phyloP scores from a whole-genome alignment of 2,329 filamentous ascomycete species.

The Leptographium galeiforme region DNA sequence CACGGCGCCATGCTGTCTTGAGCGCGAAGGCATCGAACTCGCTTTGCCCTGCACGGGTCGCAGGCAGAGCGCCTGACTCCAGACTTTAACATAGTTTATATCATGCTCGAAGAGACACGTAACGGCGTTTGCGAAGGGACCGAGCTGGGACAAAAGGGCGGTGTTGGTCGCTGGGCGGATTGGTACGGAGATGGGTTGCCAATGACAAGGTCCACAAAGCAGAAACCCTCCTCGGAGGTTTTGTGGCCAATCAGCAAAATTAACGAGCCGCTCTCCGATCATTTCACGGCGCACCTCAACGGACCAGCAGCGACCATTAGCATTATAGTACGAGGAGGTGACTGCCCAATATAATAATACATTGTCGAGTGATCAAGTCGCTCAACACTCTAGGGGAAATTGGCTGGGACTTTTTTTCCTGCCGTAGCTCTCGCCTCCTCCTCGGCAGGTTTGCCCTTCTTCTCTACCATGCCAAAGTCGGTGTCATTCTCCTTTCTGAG shows the following conservation, averaged over 20 bases:
- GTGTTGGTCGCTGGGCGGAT: no score
- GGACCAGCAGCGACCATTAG: not conserved
- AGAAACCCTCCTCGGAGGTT: not conserved
- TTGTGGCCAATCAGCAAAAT: not conserved
- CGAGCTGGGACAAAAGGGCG: not conserved
- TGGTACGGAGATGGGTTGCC: no score
- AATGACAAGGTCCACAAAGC: no score
- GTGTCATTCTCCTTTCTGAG: not conserved
- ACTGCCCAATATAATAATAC: not conserved
- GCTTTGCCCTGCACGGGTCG: not conserved
- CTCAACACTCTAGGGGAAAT: no score
- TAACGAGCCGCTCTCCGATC: not conserved
- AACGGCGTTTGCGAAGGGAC: not conserved
- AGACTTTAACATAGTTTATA: not conserved
- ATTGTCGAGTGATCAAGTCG: not conserved
- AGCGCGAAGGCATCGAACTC: not conserved
- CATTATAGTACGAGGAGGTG: not conserved
- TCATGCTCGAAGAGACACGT: not conserved
- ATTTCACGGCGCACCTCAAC: no score
- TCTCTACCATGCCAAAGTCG: not conserved
- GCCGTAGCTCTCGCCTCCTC: not conserved
- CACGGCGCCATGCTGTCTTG: not conserved
- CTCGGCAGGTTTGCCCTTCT: not conserved
- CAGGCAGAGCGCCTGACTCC: not conserved
- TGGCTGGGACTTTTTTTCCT: not conserved